Conservation (phyloP, 768 basidiomycete species). For the Dioszegia hungarica region DNA sequence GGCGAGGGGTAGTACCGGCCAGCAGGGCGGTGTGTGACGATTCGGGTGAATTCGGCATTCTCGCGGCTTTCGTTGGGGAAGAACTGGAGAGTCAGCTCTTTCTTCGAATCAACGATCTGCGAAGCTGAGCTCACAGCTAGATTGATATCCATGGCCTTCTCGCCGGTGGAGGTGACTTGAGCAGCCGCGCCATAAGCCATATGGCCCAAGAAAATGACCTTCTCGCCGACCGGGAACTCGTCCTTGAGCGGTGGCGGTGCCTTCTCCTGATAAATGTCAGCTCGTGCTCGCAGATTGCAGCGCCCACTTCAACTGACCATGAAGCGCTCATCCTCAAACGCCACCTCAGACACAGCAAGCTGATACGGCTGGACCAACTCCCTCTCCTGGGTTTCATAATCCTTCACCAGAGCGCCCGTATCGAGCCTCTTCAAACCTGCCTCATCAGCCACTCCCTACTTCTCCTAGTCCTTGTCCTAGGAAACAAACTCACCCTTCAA, state of each 20-base stretch:
- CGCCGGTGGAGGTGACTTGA: constrained; percentile 70
- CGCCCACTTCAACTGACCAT: constrained; percentile 24
- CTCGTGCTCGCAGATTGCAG: constrained; percentile 5
- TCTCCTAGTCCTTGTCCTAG: neutral
- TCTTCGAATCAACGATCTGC: neutral
- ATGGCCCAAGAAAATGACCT: constrained; percentile 92
- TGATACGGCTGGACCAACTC: constrained; percentile 84
- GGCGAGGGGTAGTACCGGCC: constrained; percentile 73
- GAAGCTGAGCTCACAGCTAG: constrained; percentile 63
- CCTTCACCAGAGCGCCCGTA: constrained; percentile 85
- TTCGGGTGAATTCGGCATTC: constrained; percentile 67
- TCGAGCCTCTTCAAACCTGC: constrained; percentile 84
- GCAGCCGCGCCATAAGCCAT: constrained; percentile 95
- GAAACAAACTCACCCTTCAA: constrained; percentile 77
- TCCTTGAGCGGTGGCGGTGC: constrained; percentile 73
- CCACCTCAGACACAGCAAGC: constrained; percentile 71
- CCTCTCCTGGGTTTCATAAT: constrained; percentile 77
- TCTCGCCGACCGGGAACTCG: constrained; percentile 84
- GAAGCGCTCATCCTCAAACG: constrained; percentile 75
- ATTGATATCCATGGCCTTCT: constrained; percentile 68
- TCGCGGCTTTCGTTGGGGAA: constrained; percentile 79
- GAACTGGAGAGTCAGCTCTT: constrained; percentile 57
- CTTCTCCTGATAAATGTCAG: constrained; percentile 56
- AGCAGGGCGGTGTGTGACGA: constrained; percentile 57
- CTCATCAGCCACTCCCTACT: neutral